Evolutionary conservation across 768 basidiomycete genomes (phyloP).

Genomic region (Antrodiella citrinella): DNA sequence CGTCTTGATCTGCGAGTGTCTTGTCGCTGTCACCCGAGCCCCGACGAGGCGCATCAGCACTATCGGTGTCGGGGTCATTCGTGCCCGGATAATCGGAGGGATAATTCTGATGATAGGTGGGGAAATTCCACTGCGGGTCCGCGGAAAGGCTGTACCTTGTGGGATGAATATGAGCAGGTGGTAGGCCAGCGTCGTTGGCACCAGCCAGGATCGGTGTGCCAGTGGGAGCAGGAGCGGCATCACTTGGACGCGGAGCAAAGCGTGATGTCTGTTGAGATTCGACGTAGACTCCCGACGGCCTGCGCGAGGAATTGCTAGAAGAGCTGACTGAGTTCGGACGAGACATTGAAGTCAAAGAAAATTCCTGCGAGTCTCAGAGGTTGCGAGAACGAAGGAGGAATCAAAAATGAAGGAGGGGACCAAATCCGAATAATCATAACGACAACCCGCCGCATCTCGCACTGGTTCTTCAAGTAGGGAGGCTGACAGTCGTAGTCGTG

Average conservation of each 20-base stretch:
- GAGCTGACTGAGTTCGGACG: no score
- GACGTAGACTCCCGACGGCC: not conserved
- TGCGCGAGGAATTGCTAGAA: no score
- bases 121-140: conserved; percentile 5
- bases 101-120: conserved; percentile 3
- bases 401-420: no score
- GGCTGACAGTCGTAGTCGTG: no score
- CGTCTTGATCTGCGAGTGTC: conserved; percentile 26
- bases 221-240: not conserved
- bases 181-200: not conserved
- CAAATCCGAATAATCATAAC: no score
- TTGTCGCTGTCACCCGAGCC: conserved; percentile 30
- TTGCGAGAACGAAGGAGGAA: no score
- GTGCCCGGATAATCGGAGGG: not conserved
- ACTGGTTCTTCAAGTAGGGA: no score
- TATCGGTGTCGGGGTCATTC: not conserved
- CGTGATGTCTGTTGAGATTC: not conserved
- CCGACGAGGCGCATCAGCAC: conserved; percentile 11
- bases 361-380: no score
- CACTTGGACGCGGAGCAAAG: not conserved
- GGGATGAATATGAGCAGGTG: not conserved
- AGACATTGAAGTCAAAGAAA: no score
- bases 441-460: no score
- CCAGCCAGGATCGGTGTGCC: not conserved
- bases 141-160: conserved; percentile 16